Base-by-base conservation (phyloP, 805 yeast genomes). In the Wickerhamomyces bovis region DNA sequence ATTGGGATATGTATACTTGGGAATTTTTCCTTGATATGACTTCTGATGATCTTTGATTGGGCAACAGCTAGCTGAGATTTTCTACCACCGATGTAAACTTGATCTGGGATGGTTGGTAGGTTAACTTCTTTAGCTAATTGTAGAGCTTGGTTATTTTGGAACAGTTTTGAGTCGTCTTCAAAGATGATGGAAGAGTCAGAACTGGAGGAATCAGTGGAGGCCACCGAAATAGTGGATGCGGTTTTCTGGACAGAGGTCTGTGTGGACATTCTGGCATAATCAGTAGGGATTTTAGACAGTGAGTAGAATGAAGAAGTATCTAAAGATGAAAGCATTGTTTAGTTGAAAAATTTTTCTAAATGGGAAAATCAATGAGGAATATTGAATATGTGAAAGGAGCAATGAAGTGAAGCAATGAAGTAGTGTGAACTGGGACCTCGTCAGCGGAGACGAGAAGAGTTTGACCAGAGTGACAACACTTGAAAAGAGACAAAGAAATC, bases 41-140 rank as follows among this genome's bases (percentile, higher is more conserved):
- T 73, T 50, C 81, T 83, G 35, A 92, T 89, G 41, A 78, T 77
- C 58, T 86, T 84, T 38, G 89, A 78, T 73, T 94, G 99, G 6
- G 78, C 77, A 15, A 94, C 89, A 1, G 99, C 99, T 53, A 94
- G 72, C 56, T 78, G 74, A 18, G 96, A 88, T 64, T 84, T 83
- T 64, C 99, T 80, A 22, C 98, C 96, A 31, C 98, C 99, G 25
- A 94, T 83, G 43, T 49, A 53, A 35, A 59, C 49, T 44, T 54
- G 53, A n/a, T 58, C 60, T 28, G 63, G 63, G 19, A 59, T 48
- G 44, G 54, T 55, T 12, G 58, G 56, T 41, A 56, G 41, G 39
- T 46, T 44, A 16, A 53, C 44, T 9, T 45, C 23, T n/a, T 46
- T 44, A 2, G 54, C 44, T 3, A 51, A 23, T 6, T 43, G 46